Evolutionary conservation across 805 yeast species (phyloP), one percentile per base, ranked within the genome.

Genomic region (Zygotorulaspora danielsina): DNA sequence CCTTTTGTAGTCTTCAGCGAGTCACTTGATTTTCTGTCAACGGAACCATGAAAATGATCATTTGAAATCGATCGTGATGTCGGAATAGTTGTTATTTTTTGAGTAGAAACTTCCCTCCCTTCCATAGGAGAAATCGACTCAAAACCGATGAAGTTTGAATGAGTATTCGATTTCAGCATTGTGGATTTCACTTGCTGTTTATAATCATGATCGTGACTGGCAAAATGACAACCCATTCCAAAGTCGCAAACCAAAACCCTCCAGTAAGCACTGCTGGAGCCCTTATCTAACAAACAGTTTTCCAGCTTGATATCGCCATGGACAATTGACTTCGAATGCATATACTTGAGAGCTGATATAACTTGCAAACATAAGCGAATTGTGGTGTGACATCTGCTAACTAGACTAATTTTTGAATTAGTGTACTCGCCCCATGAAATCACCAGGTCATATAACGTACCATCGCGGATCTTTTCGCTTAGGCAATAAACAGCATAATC

Each of bases 301-400:
- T 86, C 96, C 31, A 86, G 68, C 62, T 86, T 86, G 33, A 86
- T 60, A 63, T 86, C 96, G 2, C 95, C 89, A 53, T 86, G 96
- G 6, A 81, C 84, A 21, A 84, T 69, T 4, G 34, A 36, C 1
- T 79, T 64, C 5, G 70, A 67, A 55, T 79, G 85, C 75, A 87
- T 68, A 55, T 81, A 84, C 36, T 64, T 51, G 9, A 86, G 57
- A 0, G 83, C 89, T 9, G 66, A 58, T 3, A 76, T 71, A 3
- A 87, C 69, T 50, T 84, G 87, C 19, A 60, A 50, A 4, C 73
- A 53, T 49, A 73, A 74, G 8, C 56, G 50, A n/a, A 55, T 50
- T 3, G 75, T 56, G 8, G 57, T 26, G 10, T 31, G 26, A 15
- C 69, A 53, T 39, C 84, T 55, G 15, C 55, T 46, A 18, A 61